Evolutionary conservation across 2,329 filamentous ascomycete genomes (phyloP).

Genomic region (Ophiosphaerella herpotricha): DNA sequence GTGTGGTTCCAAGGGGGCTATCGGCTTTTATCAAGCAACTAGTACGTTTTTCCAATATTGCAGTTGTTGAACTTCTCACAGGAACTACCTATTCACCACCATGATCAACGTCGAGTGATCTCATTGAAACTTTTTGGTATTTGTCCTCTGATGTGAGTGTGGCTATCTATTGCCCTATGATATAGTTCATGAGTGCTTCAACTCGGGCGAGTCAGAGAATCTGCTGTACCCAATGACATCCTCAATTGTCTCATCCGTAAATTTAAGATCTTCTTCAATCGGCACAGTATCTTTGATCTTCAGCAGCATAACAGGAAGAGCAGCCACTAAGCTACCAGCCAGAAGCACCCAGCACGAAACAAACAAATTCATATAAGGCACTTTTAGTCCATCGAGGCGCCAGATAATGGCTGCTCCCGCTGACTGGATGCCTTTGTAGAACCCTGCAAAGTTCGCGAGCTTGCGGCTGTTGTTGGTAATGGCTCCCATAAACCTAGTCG

Average conservation of each 20-base stretch:
- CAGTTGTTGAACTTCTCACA: too few relatives aligned
- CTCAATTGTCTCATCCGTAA: conserved; percentile 72
- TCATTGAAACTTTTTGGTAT: too few relatives aligned
- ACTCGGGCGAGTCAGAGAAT: neutral
- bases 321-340: conserved; percentile 70
- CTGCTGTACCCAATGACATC: conserved; percentile 8
- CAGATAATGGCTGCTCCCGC: conserved; percentile 76
- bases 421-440: conserved; percentile 86
- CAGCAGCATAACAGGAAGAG: conserved; percentile 74
- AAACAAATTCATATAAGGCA: conserved; percentile 70
- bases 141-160: too few relatives aligned
- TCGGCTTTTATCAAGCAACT: too few relatives aligned
- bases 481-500: conserved; percentile 78
- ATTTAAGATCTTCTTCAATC: conserved; percentile 70
- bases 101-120: too few relatives aligned
- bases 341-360: conserved; percentile 76
- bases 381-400: conserved; percentile 64
- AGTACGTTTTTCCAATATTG: too few relatives aligned
- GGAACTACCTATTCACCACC: too few relatives aligned
- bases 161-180: neutral
- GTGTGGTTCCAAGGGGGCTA: too few relatives aligned
- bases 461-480: conserved; percentile 88
- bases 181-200: neutral
- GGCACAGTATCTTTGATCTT: conserved; percentile 78
- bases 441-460: conserved; percentile 84